phyloP scores from a whole-genome alignment of 371 early-diverging fungal genomes.

The Smittium mucronatum region DNA sequence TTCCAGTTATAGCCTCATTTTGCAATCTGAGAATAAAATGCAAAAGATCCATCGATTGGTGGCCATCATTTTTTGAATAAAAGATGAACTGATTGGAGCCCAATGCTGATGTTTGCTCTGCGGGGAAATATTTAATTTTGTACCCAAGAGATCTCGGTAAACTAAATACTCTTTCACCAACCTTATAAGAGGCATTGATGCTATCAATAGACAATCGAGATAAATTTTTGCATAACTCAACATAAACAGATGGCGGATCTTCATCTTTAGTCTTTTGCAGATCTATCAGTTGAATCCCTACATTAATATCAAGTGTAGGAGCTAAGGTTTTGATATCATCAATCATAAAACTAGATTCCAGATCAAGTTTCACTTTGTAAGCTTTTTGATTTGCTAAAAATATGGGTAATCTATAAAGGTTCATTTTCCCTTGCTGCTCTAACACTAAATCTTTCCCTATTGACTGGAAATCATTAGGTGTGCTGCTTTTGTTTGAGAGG shows the following conservation, averaged over 20 bases:
- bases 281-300: background rate
- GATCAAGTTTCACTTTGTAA: background rate
- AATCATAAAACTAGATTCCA: background rate
- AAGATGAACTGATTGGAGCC: background rate
- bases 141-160: slow-evolving; percentile 5
- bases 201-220: background rate
- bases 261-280: background rate
- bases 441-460: background rate
- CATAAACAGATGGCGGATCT: background rate
- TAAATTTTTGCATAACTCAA: background rate
- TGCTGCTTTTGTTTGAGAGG: background rate
- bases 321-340: background rate
- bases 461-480: background rate
- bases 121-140: background rate
- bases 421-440: background rate
- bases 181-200: background rate
- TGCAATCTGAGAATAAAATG: background rate
- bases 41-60: background rate
- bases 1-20: background rate
- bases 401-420: background rate
- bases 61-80: background rate
- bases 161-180: background rate
- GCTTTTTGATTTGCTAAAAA: background rate
- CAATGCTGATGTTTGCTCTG: background rate
- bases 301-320: background rate